Evolutionary conservation across 2,329 filamentous ascomycete genomes (phyloP).

Genomic region (Metarhizium guizhouense): DNA sequence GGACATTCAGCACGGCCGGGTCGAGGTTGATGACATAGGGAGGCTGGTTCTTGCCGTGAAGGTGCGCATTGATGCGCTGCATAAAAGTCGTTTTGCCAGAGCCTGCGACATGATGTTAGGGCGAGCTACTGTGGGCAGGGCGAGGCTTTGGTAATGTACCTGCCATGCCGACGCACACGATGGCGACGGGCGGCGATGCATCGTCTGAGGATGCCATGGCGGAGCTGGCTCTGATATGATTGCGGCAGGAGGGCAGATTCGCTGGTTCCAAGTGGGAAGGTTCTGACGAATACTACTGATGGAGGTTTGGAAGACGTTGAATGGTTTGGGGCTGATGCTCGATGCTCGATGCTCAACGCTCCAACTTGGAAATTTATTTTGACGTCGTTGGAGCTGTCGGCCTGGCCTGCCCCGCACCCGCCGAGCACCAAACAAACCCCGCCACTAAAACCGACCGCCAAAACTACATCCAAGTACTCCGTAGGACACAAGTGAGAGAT

Average conservation of each 20-base stretch:
- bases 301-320: background rate
- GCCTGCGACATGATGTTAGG: slow-evolving; percentile 36
- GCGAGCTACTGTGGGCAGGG: background rate
- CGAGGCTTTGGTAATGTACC: slow-evolving; percentile 34
- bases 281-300: background rate
- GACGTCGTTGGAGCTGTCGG: background rate
- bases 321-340: background rate
- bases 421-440: background rate
- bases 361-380: background rate
- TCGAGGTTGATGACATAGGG: slow-evolving; percentile 98
- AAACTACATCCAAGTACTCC: too few species aligned
- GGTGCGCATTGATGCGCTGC: slow-evolving; percentile 91
- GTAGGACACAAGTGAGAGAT: too few species aligned
- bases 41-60: slow-evolving; percentile 69
- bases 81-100: slow-evolving; percentile 99
- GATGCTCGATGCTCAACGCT: background rate
- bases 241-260: background rate
- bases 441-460: too few species aligned
- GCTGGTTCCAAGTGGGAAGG: background rate
- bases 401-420: background rate
- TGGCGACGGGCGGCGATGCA: slow-evolving; percentile 30
- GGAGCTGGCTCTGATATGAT: background rate
- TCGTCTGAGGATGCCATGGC: slow-evolving; percentile 25
- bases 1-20: slow-evolving; percentile 84
- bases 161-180: slow-evolving; percentile 97